Percentiles rank a stretch among this genome's conserved stretches.
These are phyloP conservation scores for Penicillium oxalicum DNA, from an alignment of 2,329 filamentous ascomycete species.

Conservation along the genomic window DNA sequence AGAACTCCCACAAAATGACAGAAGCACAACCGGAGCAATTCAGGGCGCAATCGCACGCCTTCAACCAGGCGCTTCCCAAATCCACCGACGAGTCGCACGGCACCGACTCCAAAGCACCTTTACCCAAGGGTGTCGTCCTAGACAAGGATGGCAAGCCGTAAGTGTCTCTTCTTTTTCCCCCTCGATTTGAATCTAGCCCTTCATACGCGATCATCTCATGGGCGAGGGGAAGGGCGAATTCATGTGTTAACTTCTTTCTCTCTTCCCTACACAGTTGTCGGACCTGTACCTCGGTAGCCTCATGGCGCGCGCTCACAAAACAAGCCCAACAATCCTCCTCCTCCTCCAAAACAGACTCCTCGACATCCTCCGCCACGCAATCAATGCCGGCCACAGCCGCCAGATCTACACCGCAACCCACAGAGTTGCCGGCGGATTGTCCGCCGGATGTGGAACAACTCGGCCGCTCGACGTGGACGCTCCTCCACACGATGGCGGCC, in stretches of 20 bases:
- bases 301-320: constrained; percentile 43
- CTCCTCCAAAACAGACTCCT: constrained; percentile 10
- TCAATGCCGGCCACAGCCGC: constrained; percentile 35
- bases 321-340: constrained; percentile 24
- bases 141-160: constrained; percentile 48
- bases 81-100: constrained; percentile 20
- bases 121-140: constrained; percentile 45
- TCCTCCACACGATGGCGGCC: constrained; percentile 86
- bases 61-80: constrained; percentile 10
- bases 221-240: too few species aligned
- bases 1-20: constrained; percentile 9
- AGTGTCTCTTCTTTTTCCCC: constrained; percentile 10
- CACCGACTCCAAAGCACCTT: constrained; percentile 23
- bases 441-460: constrained; percentile 85
- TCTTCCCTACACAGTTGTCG: constrained; percentile 35
- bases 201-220: too few species aligned
- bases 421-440: constrained; percentile 57
- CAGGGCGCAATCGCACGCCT: constrained; percentile 1
- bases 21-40: constrained; percentile 19
- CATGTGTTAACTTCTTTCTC: neutral
- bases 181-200: too few species aligned
- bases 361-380: constrained; percentile 6
- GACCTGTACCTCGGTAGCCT: constrained; percentile 44
- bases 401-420: constrained; percentile 26
- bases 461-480: constrained; percentile 84